Evolutionary conservation across 495 filamentous ascomycete species (phyloP).

Genomic region (Penicillium longicatenatum): DNA sequence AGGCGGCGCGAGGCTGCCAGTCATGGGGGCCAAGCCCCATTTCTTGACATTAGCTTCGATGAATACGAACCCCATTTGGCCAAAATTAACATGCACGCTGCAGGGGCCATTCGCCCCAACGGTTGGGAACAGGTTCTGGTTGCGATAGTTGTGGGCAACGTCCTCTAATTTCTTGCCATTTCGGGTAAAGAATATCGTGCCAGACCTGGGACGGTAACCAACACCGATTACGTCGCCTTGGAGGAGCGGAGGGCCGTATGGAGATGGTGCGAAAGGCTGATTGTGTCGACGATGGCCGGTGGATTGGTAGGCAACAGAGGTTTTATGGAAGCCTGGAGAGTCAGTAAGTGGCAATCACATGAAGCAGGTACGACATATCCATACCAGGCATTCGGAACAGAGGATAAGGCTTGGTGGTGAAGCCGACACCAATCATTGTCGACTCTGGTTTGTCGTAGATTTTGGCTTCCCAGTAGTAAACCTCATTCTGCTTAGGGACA

Average conservation of each 20-base stretch:
- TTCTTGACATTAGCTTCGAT: constrained; percentile 99
- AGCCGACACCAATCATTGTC: constrained; percentile 81
- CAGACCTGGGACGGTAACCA: constrained; percentile 91
- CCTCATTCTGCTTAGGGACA: constrained; percentile 97
- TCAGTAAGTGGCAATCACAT: constrained; percentile 9
- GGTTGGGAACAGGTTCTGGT: constrained; percentile 95
- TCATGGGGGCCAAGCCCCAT: constrained; percentile 96
- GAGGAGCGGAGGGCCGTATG: constrained; percentile 79
- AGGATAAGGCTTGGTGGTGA: constrained; percentile 96
- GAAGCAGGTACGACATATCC: constrained; percentile 13
- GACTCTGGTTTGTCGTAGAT: constrained; percentile 94
- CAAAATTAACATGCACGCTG: constrained; percentile 94
- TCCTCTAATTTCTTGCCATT: constrained; percentile 98
- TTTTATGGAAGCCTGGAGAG: constrained; percentile 79
- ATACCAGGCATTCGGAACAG: constrained; percentile 90
- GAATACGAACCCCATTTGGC: constrained; percentile 95
- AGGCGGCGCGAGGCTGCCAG: constrained; percentile 89
- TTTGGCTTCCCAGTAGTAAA: constrained; percentile 99
- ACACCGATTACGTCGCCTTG: constrained; percentile 97
- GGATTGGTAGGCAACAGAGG: constrained; percentile 87
- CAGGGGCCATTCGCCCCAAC: constrained; percentile 93
- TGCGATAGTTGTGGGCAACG: constrained; percentile 87
- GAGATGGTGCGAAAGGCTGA: constrained; percentile 78
- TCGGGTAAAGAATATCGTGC: constrained; percentile 95
- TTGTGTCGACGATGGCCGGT: constrained; percentile 84